Base-by-base conservation (phyloP, 148 eudicot species). In the Rheum nobile region DNA sequence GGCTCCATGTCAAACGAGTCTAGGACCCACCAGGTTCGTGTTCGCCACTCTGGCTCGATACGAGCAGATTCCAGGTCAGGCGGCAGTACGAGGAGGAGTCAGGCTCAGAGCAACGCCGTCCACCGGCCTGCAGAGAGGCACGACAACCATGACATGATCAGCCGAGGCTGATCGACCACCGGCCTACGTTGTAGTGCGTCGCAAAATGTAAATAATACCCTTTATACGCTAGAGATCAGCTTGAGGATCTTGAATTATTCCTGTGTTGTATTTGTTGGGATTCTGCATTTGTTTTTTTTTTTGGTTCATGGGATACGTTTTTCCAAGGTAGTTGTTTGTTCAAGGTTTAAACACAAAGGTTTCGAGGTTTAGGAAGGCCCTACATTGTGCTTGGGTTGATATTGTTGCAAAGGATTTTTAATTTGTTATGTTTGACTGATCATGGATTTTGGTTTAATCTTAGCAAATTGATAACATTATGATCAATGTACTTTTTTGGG, bases 41-140 rank as follows among this genome's bases (percentile, higher is more conserved):
- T 94, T 39, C 85, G 88, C 1, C 90, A 91, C 61, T 75, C 85
- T 76, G 90, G 79, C 80, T 28, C 88, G 28, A 31, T 85, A 8
- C 86, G 78, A 6, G 24, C 76, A 1, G 92, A 89, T 3, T 78
- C 91, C 1, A 86, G 83, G 80, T 72, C 79, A 68, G 79, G 63
- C 75, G 43, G 85, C 77, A 47, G 61, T 16, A 14, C 70, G 10
- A 88, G 92, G 9, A 87, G 75, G 76, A 89, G 76, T 73, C 71
- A 76, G 70, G 76, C 31, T 28, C 76, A 83, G 38, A 75, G 74
- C 67, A 79, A 65, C 7, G 78, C 85, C 8, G 82, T 80, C 21
- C 75, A 75, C 9, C 79, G 79, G 46, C 55, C 85, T 37, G 43
- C 43, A 3, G 83, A 80, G 34, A 79, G 82, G 50, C 84, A 79